Conservation (phyloP, 2,329 filamentous ascomycete genomes). For the Xylaria polymorpha region DNA sequence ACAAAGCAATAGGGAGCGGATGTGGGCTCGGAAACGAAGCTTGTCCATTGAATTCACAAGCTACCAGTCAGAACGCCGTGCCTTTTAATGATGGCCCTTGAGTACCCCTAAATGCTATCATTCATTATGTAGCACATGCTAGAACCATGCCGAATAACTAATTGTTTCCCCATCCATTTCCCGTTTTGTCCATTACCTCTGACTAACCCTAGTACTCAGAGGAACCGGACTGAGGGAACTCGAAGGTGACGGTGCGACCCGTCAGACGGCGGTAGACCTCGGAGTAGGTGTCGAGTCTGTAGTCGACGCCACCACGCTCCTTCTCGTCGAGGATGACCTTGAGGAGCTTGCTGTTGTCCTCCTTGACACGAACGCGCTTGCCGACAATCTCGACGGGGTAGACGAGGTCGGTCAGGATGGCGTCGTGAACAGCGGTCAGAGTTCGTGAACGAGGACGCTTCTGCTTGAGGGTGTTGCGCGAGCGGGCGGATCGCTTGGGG, state of each 20-base stretch:
- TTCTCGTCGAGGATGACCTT: constrained; percentile 99
- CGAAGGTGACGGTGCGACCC: constrained; percentile 95
- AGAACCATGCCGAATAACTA: constrained; percentile 42
- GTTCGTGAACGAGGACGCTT: constrained; percentile 98
- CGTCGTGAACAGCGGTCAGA: constrained; percentile 97
- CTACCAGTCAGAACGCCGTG: constrained; percentile 62
- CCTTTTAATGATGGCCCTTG: constrained; percentile 54
- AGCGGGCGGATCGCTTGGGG: constrained; percentile 97
- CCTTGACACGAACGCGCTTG: constrained; percentile 98
- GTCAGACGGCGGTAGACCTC: constrained; percentile 99
- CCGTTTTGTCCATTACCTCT: constrained; percentile 28
- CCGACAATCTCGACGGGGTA: constrained; percentile 99
- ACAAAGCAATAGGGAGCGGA: constrained; percentile 27
- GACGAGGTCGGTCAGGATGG: constrained; percentile 97
- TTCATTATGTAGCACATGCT: constrained; percentile 44
- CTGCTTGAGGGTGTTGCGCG: constrained; percentile 95
- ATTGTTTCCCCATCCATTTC: constrained; percentile 22
- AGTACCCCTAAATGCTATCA: constrained; percentile 48
- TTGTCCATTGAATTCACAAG: constrained; percentile 57
- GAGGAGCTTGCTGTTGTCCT: constrained; percentile 97
- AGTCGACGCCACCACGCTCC: constrained; percentile 99
- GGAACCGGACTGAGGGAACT: constrained; percentile 90
- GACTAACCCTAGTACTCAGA: constrained; percentile 79
- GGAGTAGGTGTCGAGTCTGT: constrained; percentile 98
- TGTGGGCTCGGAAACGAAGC: constrained; percentile 48